phyloP scores from a whole-genome alignment of 2,329 filamentous ascomycete species.

The Beauveria medogensis region DNA sequence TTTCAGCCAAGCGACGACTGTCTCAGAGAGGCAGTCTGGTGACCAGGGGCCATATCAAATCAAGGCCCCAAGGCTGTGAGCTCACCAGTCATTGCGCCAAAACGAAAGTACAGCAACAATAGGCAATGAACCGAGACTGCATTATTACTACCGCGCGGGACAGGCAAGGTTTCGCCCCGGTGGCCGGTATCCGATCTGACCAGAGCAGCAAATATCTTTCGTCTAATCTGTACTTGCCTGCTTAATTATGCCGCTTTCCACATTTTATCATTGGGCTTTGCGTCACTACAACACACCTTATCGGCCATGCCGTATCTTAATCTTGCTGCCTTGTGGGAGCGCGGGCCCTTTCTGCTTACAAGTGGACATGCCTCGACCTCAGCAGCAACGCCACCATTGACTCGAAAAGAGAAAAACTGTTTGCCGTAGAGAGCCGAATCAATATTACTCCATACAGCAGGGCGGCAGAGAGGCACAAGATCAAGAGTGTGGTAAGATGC shows the following conservation, averaged over 20 bases:
- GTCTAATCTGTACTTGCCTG: not conserved
- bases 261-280: not conserved
- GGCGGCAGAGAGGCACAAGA: not conserved
- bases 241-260: not conserved
- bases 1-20: not conserved
- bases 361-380: not conserved
- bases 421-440: not conserved
- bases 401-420: not conserved
- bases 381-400: not conserved
- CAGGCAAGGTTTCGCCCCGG: not conserved
- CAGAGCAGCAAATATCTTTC: not conserved
- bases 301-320: slow-evolving; percentile 4
- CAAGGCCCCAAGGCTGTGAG: too few species aligned
- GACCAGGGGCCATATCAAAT: not conserved
- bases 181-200: slow-evolving; percentile 8
- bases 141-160: not conserved
- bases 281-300: not conserved
- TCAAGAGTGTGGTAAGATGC: not conserved
- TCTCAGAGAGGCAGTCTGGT: not conserved
- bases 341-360: not conserved
- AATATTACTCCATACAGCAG: not conserved
- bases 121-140: not conserved
- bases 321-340: slow-evolving; percentile 4
- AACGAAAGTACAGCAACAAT: not conserved
- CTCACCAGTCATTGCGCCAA: not conserved